Base-by-base conservation (phyloP, 495 filamentous ascomycete genomes). In the Trichoderma virens region DNA sequence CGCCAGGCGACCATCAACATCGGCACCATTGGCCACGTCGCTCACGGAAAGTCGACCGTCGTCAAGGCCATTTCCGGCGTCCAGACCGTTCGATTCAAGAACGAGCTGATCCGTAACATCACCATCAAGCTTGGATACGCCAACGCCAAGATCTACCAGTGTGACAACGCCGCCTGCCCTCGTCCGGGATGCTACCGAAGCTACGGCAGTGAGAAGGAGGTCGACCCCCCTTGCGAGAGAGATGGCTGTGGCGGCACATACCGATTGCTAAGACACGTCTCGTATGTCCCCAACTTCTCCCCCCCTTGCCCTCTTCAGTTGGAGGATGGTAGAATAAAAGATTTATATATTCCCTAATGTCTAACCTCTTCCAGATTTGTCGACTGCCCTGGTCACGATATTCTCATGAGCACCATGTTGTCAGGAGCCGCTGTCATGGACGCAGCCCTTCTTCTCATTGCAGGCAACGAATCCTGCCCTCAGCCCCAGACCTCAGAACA, bases 351-450 rank as follows among this genome's bases (percentile, higher is more conserved):
- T 35, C 20, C 13, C 14, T 56, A 16, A 56, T 30, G 3, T 23
- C 61, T 71, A 34, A 70, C 65, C 39, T 5, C 14, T 60, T 65
- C 13, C 67, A 92, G 87, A 18, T 98, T 98, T 75, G 95, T 98
- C 64, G 94, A 98, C 77, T 98, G 94, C 83, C 94, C 94, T 39
- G 94, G 94, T 77, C 94, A 98, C 88, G 94, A 98, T 79, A 98
- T 98, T 91, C 92, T 98, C 72, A 98, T 98, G 94, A 97, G 93
- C 77, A 98, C 94, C 65, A 98, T 98, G 94, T 87, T 98, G 79
- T 98, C 94, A 73, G 95, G 94, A 72, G 94, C 94, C 70, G 94
- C 94, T 51, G 94, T 98, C 82, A 98, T 98, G 94, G 94, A 98
- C 76, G 94, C 94, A 60, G 95, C 95, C 35, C 84, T 98, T 34